Conservation (phyloP, 2,329 filamentous ascomycete species). For the Sphaerulina vaccinii region DNA sequence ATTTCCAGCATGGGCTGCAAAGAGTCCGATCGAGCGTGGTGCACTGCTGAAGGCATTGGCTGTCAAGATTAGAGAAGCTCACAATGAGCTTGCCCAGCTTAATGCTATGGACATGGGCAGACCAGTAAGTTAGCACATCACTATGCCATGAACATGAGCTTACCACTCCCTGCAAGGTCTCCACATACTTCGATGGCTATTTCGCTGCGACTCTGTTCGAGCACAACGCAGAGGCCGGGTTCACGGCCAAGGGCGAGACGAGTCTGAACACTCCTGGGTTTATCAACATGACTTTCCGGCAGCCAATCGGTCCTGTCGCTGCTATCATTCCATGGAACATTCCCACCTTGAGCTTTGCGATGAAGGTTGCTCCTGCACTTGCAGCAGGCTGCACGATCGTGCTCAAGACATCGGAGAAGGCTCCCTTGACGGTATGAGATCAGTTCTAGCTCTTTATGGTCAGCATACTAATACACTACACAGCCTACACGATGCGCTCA, state of each 20-base stretch:
- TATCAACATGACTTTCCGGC: constrained; percentile 41
- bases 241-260: constrained; percentile 44
- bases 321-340: constrained; percentile 84
- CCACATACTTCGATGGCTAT: constrained; percentile 41
- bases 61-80: constrained; percentile 43
- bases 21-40: constrained; percentile 41
- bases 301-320: constrained; percentile 34
- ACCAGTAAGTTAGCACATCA: constrained; percentile 33
- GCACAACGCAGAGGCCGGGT: constrained; percentile 47
- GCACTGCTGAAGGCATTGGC: constrained; percentile 49
- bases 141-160: not conserved
- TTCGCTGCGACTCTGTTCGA: constrained; percentile 41
- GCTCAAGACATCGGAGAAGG: constrained; percentile 42
- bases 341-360: constrained; percentile 70
- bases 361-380: constrained; percentile 69
- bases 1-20: constrained; percentile 60
- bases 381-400: constrained; percentile 56
- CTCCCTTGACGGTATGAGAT: constrained; percentile 13
- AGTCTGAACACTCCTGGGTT: constrained; percentile 51
- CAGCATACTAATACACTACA: not conserved
- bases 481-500: constrained; percentile 26
- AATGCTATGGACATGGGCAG: constrained; percentile 50
- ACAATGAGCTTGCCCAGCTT: constrained; percentile 47
- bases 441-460: not conserved
- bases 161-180: constrained; percentile 16